Evolutionary conservation across 2,329 filamentous ascomycete genomes (phyloP), one percentile per base, ranked within the genome.

Genomic region (Alternaria novae-zelandiae): DNA sequence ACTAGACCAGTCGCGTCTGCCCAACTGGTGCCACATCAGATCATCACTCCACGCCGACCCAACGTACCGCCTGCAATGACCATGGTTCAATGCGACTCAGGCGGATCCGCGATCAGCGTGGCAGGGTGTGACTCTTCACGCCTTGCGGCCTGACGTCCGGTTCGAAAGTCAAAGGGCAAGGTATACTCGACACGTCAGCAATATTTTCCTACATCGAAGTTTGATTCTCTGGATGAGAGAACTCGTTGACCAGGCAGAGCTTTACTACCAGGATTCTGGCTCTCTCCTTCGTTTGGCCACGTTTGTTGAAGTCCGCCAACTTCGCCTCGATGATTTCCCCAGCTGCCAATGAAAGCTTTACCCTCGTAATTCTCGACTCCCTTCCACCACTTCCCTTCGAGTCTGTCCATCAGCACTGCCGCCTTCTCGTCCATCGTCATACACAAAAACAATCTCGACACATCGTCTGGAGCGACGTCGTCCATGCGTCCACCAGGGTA

Each of bases 111-210:
- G 17, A 50, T 44, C 26, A 54, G 56, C 54, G 60, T 63, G 32
- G 32, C 26, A 10, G 11, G 12, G 9, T 54, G 54, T 49, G 50
- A 51, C 50, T 55, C 56, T 20, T 43, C 25, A n/a, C 32, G 12
- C 20, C 26, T 25, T 28, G 50, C 32, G 7, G 32, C 32, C 44
- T 44, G n/a, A 15, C 44, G 25, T n/a, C n/a, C 41, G 13, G n/a
- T 26, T 21, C 11, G 15, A 21, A 36, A 8, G 26, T 12, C 17
- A 17, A 20, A 15, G 46, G 26, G n/a, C 11, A 41, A n/a, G 59
- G 49, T 26, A 54, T 50, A 32, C 45, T 26, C 50, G 60, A 55
- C 60, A 59, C 60, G 60, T 63, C 60, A 63, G 56, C 30, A 32
- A 32, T 32, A 32, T 32, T 32, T 32, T 32, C 30, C 30, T 32